Evolutionary conservation across 306 rosid species (phyloP), one percentile per base, ranked within the genome.

Genomic region (Datisca glomerata): DNA sequence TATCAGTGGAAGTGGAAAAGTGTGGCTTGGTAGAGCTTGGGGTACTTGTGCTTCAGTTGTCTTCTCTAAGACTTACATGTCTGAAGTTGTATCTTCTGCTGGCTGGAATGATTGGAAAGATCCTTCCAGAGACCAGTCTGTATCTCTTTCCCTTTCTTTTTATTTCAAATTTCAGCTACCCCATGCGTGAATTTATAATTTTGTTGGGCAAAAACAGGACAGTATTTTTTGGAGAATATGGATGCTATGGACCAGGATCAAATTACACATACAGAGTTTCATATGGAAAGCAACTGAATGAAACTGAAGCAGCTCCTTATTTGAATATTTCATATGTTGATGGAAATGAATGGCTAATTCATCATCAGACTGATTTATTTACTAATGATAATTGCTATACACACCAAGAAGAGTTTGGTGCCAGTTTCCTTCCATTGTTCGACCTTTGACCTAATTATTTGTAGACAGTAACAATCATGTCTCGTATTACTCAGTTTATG

Each of bases 21-120:
- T 79, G 33, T 86, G 86, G 94, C 94, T 81, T 14, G 92, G 94
- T 7, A 58, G 96, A 67, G 93, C 96, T 2, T 81, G 94, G 96
- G 81, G 94, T 18, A 0, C 69, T 11, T 76, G 8, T 34, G 81
- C 94, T 25, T 63, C 81, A 3, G 92, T 72, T 0, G 59, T 86
- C 21, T 79, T 82, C 61, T 73, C 78, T 4, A 63, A 4, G 14
- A 76, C 94, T 0, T 66, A 33, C 52, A 78, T 86, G 94, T 66
- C 84, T 21, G 72, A 73, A 21, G 76, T 79, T 1, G 66, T 86
- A 0, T 66, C 82, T 49, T 33, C 70, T 0, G 68, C 66, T 2
- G 96, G 87, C 35, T 86, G 96, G 93, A 71, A 81, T 36, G 86
- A 86, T 44, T 75, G 86, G 94, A 51, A 9, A 16, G 79, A 79